phyloP scores from a whole-genome alignment of 768 basidiomycete species.

The Coprinopsis strossmayeri region DNA sequence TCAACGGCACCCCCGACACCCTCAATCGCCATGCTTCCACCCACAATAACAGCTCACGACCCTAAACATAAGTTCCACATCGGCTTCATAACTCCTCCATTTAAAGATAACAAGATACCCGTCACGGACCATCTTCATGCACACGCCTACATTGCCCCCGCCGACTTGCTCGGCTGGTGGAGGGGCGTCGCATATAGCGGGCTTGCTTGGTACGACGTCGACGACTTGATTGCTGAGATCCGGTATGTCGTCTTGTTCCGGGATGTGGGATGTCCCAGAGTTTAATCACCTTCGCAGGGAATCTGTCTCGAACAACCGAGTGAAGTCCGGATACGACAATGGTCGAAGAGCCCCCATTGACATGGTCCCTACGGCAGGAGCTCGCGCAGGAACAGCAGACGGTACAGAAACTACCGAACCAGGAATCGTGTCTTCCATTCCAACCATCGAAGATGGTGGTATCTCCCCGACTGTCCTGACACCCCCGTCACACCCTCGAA shows the following conservation, averaged over 20 bases:
- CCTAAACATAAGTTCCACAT: conserved; percentile 44
- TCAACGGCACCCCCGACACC: conserved; percentile 28
- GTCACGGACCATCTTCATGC: conserved; percentile 75
- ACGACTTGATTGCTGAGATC: conserved; percentile 78
- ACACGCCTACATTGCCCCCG: conserved; percentile 63
- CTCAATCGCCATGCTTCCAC: conserved; percentile 27
- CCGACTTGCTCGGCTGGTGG: conserved; percentile 70
- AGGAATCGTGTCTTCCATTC: conserved; percentile 30
- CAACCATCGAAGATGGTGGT: conserved; percentile 10
- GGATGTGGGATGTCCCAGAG: background rate
- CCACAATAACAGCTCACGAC: conserved; percentile 22
- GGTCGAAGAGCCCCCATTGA: conserved; percentile 63
- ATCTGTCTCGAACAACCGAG: conserved; percentile 73
- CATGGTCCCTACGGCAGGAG: conserved; percentile 63
- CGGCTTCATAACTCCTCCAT: conserved; percentile 75
- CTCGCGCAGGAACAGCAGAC: conserved; percentile 56
- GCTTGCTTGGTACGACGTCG: conserved; percentile 69
- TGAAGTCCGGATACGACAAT: conserved; percentile 69
- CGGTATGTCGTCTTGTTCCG: conserved; percentile 37
- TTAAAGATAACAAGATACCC: conserved; percentile 72
- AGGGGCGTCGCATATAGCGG: conserved; percentile 59
- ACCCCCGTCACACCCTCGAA: conserved; percentile 20
- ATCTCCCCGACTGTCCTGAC: conserved; percentile 2
- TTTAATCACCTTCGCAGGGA: conserved; percentile 42
- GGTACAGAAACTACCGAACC: conserved; percentile 56